These are phyloP conservation scores for Peronospora destructor DNA, from an alignment of 352 stramenopile genomes.

Conservation along the genomic window DNA sequence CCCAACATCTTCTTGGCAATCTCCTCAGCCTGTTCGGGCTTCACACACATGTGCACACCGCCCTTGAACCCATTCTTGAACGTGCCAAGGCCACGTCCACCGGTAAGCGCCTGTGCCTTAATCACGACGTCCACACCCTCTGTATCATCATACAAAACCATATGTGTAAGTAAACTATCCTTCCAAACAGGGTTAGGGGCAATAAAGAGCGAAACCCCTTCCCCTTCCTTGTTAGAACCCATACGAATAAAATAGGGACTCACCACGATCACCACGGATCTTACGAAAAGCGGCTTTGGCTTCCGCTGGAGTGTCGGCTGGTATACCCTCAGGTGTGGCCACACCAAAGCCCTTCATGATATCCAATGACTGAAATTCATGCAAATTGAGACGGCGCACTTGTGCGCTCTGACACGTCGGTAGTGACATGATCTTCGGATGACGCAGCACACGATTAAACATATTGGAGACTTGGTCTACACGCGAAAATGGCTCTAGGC, in stretches of 20 bases:
- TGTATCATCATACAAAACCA: constrained; percentile 19
- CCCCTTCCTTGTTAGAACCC: background rate
- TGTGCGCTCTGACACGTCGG: constrained; percentile 49
- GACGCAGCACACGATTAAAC: constrained; percentile 50
- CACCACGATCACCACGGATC: constrained; percentile 69
- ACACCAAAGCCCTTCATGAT: constrained; percentile 90
- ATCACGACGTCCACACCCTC: constrained; percentile 90
- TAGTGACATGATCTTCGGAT: constrained; percentile 43
- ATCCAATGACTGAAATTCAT: constrained; percentile 92
- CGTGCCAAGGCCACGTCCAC: constrained; percentile 90
- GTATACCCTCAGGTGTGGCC: constrained; percentile 56
- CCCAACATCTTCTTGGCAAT: constrained; percentile 89
- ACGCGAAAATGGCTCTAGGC: constrained; percentile 17
- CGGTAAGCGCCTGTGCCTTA: constrained; percentile 95
- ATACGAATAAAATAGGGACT: background rate
- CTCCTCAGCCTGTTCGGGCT: constrained; percentile 66
- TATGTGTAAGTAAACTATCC: no score
- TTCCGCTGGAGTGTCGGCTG: constrained; percentile 73
- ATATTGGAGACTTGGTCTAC: constrained; percentile 12
- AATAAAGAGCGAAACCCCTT: no score
- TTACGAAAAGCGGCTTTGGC: constrained; percentile 73
- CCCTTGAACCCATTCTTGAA: constrained; percentile 98
- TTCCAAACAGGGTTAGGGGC: constrained; percentile 15
- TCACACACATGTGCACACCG: constrained; percentile 95
- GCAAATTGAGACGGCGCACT: constrained; percentile 87